Base-by-base conservation (phyloP, 768 basidiomycete genomes). In the Rhodotorula taiwanensis region DNA sequence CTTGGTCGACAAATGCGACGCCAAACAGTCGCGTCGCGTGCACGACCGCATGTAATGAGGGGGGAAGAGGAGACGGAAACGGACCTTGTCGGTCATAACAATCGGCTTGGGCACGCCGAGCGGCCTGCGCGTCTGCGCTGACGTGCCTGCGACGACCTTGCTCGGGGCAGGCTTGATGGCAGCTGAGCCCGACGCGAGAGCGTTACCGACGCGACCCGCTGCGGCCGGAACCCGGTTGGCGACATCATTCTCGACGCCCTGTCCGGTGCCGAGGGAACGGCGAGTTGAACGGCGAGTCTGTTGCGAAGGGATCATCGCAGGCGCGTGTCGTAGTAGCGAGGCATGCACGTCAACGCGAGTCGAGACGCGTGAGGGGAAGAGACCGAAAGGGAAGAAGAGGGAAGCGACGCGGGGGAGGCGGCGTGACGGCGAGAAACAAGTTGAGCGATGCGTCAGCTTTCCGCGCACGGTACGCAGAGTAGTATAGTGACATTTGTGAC, bases 241-340 rank as follows among this genome's bases (percentile, higher is more conserved):
- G 39, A 67, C 44, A 45, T 67, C 66, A 58, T 67, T 67, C 51
- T 67, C 66, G 55, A 55, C 54, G 28, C 65, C 66, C 33, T 62
- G 42, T 25, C 55, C 60, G 34, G 45, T 50, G 5, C 58, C 55
- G 58, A 60, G 53, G 8, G 66, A 63, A 33, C 62, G 61, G 21
- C 66, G 61, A 51, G 66, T 67, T 16, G 62, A 57, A 20, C 66
- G 44, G n/a, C 66, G 66, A 23, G 66, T 67, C 66, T 66, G 64
- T 14, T 3, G 27, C 39, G n/a, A 5, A 3, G 30, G 13, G 31
- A 34, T 18, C 25, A 23, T 15, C 21, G 42, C 42, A 23, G 15
- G 20, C 39, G 42, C 15, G 7, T 27, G 25, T 9, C 5, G 27
- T 18, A 21, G 30, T 20, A 50, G 31, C 30, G 23, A 9, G 49